phyloP scores from a whole-genome alignment of 108 stramenopile species.

The Schizochytrium sp. region DNA sequence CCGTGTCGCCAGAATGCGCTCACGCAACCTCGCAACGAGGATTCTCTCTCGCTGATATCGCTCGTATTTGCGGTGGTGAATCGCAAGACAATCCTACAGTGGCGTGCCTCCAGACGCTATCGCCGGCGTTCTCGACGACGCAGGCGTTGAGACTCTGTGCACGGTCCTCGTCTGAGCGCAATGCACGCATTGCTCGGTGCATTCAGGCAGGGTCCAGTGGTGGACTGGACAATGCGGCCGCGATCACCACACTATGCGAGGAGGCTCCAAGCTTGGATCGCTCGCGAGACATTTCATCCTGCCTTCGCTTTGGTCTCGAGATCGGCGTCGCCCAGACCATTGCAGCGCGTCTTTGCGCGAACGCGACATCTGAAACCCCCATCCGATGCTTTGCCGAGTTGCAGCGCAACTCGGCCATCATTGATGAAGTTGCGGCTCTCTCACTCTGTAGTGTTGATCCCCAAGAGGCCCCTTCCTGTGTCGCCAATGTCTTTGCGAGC shows the following conservation, averaged over 20 bases:
- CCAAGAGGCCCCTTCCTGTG: background rate
- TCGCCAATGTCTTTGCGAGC: background rate
- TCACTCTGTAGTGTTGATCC: background rate
- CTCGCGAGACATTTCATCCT: background rate
- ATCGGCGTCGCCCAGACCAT: background rate
- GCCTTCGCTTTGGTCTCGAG: background rate
- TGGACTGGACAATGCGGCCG: background rate
- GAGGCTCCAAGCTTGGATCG: background rate
- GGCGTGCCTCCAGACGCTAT: background rate
- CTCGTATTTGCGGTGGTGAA: background rate
- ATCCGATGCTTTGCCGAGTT: background rate
- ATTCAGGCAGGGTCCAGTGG: background rate
- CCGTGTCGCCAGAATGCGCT: background rate
- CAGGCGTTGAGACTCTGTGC: background rate
- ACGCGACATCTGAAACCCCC: background rate
- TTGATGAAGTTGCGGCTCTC: background rate
- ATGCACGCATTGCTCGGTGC: background rate
- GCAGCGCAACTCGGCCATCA: background rate
- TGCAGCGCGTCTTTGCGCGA: background rate
- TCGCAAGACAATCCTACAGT: background rate
- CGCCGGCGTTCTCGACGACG: background rate
- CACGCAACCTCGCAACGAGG: background rate
- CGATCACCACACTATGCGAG: background rate
- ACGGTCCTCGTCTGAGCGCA: background rate
- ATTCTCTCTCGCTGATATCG: background rate